A percentile compares a stretch with the other conserved stretches of the same genome.
Evolutionary conservation across 1,284 basidiomycete species (phyloP).

Genomic region (Phellinidium pouzarii): DNA sequence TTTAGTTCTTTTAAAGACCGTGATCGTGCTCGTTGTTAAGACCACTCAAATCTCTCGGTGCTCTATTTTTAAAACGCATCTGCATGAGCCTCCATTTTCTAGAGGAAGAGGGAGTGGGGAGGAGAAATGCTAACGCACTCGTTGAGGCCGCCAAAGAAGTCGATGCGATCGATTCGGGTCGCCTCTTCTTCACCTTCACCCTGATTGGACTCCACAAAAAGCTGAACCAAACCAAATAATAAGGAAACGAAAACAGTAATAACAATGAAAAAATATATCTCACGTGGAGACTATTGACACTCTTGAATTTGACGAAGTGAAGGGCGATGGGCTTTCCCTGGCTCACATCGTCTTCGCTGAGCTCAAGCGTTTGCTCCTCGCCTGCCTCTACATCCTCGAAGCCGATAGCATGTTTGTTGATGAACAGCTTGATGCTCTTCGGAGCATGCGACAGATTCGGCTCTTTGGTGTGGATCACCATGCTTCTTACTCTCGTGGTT

Average conservation of each 20-base stretch:
- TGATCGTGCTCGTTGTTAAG: slow-evolving; percentile 45
- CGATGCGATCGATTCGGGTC: slow-evolving; percentile 73
- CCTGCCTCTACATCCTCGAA: slow-evolving; percentile 53
- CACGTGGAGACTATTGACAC: slow-evolving; percentile 66
- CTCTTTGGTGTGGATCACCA: slow-evolving; percentile 51
- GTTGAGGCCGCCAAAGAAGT: slow-evolving; percentile 62
- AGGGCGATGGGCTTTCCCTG: slow-evolving; percentile 56
- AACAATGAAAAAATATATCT: slow-evolving; percentile 25
- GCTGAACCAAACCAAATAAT: slow-evolving; percentile 39
- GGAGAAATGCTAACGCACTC: slow-evolving; percentile 37
- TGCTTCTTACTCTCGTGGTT: slow-evolving; percentile 65
- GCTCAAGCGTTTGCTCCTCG: slow-evolving; percentile 42
- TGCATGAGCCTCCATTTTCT: slow-evolving; percentile 5
- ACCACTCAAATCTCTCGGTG: slow-evolving; percentile 51
- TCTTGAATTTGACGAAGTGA: slow-evolving; percentile 75
- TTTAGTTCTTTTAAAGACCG: neutral
- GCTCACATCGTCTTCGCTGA: slow-evolving; percentile 44
- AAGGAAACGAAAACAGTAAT: neutral
- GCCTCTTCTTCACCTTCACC: slow-evolving; percentile 66
- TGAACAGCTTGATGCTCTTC: slow-evolving; percentile 58
- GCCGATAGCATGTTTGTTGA: slow-evolving; percentile 59
- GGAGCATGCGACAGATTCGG: slow-evolving; percentile 45
- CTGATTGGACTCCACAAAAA: slow-evolving; percentile 75
- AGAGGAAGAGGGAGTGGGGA: neutral
- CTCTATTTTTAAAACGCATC: slow-evolving; percentile 29